Evolutionary conservation across 768 basidiomycete species (phyloP).

Genomic region (Tulasnella sp.): DNA sequence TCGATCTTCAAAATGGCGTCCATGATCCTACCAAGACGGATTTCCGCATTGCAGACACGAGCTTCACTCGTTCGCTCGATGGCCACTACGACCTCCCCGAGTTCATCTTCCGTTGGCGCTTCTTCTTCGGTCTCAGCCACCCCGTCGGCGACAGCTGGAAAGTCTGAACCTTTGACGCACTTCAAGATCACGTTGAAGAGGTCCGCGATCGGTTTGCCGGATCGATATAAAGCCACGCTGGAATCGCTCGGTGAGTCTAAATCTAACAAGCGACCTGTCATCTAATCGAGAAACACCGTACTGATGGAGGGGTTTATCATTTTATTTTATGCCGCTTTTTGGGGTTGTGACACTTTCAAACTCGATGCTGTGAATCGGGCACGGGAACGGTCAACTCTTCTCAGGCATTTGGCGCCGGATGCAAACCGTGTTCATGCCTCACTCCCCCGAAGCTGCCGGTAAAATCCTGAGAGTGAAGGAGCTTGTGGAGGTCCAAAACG

Average conservation of each 20-base stretch:
- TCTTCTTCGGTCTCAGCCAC: background rate
- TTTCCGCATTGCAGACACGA: background rate
- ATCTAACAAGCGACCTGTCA: background rate
- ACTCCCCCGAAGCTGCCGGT: constrained; percentile 64
- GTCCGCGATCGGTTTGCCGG: constrained; percentile 73
- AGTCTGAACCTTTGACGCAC: constrained; percentile 38
- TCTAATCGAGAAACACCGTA: background rate
- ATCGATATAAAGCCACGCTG: constrained; percentile 59
- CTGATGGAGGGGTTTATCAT: background rate
- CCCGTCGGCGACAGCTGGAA: background rate
- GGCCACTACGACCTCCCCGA: background rate
- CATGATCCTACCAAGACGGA: background rate
- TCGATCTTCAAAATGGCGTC: background rate
- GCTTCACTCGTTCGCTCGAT: background rate
- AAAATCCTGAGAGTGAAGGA: constrained; percentile 85
- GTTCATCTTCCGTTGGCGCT: background rate
- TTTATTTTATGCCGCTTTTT: background rate
- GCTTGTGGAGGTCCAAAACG: constrained; percentile 78
- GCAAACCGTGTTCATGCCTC: constrained; percentile 74
- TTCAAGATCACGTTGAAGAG: constrained; percentile 83
- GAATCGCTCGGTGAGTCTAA: constrained; percentile 51
- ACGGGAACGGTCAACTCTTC: background rate
- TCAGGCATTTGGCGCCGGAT: constrained; percentile 57
- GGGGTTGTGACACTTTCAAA: too few relatives aligned
- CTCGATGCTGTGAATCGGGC: background rate